Evolutionary conservation across 1,284 basidiomycete species (phyloP).

Genomic region (Sporisorium reilianum): DNA sequence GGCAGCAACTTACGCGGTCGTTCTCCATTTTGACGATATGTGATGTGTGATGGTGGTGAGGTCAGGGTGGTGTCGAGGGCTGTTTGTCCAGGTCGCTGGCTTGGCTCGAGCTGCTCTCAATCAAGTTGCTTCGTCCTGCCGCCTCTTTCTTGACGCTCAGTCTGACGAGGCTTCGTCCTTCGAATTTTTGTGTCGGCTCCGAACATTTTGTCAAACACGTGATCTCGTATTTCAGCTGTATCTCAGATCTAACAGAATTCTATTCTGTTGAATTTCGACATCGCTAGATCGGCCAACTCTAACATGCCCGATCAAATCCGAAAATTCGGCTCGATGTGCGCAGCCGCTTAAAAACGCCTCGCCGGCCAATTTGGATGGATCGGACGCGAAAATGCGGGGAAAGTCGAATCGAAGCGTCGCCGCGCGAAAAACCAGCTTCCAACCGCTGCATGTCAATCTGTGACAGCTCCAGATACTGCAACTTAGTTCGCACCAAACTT

Average conservation of each 20-base stretch:
- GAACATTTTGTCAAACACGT: too few species aligned
- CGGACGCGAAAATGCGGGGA: conserved; percentile 1
- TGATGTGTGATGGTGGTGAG: conserved; percentile 44
- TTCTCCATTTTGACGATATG: conserved; percentile 71
- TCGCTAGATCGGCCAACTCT: not conserved
- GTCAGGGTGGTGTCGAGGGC: conserved; percentile 16
- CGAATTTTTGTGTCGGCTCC: too few species aligned
- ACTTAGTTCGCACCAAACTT: too few species aligned
- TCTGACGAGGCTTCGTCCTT: too few species aligned
- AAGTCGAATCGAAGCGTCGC: not conserved
- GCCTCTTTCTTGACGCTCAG: too few species aligned
- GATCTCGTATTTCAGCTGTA: too few species aligned
- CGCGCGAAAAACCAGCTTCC: not conserved
- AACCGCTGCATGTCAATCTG: not conserved
- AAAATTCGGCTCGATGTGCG: not conserved
- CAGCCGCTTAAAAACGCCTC: not conserved
- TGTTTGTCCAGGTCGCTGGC: conserved; percentile 3
- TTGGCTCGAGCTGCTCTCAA: not conserved
- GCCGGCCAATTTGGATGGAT: not conserved
- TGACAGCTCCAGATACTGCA: too few species aligned
- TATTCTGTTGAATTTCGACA: too few species aligned
- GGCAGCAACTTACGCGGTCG: conserved; percentile 70
- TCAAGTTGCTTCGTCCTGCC: too few species aligned
- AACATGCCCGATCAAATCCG: not conserved
- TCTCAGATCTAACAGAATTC: not conserved